phyloP scores from a whole-genome alignment of 441 rosid species.

The Gossypium schwendimanii region DNA sequence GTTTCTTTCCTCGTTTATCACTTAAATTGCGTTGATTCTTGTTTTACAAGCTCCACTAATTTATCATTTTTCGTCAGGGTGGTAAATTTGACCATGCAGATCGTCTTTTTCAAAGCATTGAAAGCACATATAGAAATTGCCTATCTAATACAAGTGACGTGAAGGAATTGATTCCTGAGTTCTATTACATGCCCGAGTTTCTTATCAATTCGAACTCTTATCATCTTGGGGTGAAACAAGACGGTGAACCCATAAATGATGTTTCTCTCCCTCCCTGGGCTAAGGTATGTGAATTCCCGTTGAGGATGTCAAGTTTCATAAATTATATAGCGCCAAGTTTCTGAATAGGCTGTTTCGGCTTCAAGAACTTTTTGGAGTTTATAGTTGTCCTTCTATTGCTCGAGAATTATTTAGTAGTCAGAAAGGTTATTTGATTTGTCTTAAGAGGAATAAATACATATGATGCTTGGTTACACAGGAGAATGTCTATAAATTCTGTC shows the following conservation, averaged over 20 bases:
- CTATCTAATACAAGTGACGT: conserved; percentile 98
- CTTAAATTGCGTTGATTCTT: neutral
- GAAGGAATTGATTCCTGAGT: conserved; percentile 97
- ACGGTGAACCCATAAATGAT: conserved; percentile 85
- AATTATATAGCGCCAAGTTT: neutral
- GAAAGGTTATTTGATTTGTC: conserved; percentile 7
- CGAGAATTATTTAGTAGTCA: neutral
- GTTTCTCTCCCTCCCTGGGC: conserved; percentile 97
- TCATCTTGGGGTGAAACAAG: conserved; percentile 94
- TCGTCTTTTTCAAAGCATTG: conserved; percentile 97
- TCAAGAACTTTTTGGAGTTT: conserved; percentile 1
- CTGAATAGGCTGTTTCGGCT: conserved; percentile 3
- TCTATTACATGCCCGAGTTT: conserved; percentile 93
- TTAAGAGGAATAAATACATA: neutral
- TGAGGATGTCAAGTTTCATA: conserved; percentile 1
- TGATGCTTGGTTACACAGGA: neutral
- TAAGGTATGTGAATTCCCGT: conserved; percentile 45
- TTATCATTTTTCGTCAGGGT: conserved; percentile 53
- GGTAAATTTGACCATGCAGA: conserved; percentile 99
- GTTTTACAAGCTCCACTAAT: conserved; percentile 21
- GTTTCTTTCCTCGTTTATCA: neutral
- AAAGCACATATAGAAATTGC: conserved; percentile 81
- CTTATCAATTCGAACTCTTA: conserved; percentile 83
- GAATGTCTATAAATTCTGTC: neutral
- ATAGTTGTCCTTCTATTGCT: neutral